Evolutionary conservation across 139 green algal species (phyloP), one percentile per base, ranked within the genome.

Genomic region (Chlorella sp.): DNA sequence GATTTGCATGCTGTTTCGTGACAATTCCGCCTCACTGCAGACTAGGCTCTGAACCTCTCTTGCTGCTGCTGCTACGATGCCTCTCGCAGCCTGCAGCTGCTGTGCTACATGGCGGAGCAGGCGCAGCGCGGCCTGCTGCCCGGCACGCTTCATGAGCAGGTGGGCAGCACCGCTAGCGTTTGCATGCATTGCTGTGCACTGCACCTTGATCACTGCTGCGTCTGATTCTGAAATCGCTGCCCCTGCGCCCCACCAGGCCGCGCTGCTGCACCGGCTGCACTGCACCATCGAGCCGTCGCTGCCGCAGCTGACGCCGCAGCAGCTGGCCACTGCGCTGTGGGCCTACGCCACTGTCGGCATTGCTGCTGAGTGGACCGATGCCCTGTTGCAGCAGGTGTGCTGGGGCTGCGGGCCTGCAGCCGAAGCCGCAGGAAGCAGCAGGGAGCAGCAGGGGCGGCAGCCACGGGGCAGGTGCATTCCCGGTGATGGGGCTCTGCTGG

Each of bases 31-130:
- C n/a, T n/a, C n/a, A n/a, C n/a, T n/a, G n/a, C n/a, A n/a, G n/a
- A n/a, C n/a, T n/a, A n/a, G n/a, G n/a, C n/a, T n/a, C n/a, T n/a
- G n/a, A n/a, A n/a, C n/a, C n/a, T n/a, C n/a, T n/a, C n/a, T n/a
- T n/a, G n/a, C n/a, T n/a, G n/a, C n/a, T n/a, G n/a, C n/a, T n/a
- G n/a, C n/a, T n/a, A n/a, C n/a, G n/a, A n/a, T n/a, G n/a, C n/a
- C n/a, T n/a, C n/a, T 34, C 30, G 70, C 74, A 78, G 74, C 56
- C 78, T 89, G 39, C 47, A 89, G 68, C 32, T 89, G 34, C 60
- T 86, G 36, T 86, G 67, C 56, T 47, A 89, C 67, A 34, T 81
- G 65, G 85, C 85, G 5, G 67, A 85, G 36, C 36, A 74, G 23
- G 23, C 76, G 18, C 57, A 26, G 36, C 60, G 36, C 4, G 76